Evolutionary conservation across 2,329 filamentous ascomycete genomes (phyloP).

Genomic region (Malbranchea zuffiana): DNA sequence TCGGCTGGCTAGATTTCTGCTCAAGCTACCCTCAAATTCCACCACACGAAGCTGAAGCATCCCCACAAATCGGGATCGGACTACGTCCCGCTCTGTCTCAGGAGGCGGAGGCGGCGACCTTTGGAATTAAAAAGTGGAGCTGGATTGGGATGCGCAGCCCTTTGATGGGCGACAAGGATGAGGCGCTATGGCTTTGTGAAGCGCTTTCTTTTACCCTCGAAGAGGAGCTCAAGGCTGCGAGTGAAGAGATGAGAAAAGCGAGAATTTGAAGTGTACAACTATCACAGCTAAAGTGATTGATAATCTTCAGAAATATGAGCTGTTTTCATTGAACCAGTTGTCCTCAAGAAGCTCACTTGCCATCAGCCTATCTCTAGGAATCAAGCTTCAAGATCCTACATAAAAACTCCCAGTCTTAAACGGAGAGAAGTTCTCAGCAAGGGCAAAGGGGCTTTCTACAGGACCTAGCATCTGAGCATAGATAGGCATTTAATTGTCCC

Average conservation of each 20-base stretch:
- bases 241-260: too few species aligned
- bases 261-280: too few species aligned
- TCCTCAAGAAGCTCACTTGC: too few species aligned
- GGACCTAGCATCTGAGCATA: too few species aligned
- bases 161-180: slow-evolving; percentile 31
- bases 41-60: slow-evolving; percentile 4
- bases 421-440: too few species aligned
- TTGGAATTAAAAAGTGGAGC: slow-evolving; percentile 23
- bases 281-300: too few species aligned
- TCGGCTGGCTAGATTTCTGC: slow-evolving; percentile 37
- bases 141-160: slow-evolving; percentile 33
- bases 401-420: too few species aligned
- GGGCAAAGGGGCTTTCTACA: too few species aligned
- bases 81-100: slow-evolving; percentile 3
- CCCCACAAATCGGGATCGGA: slow-evolving; percentile 2
- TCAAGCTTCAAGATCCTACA: too few species aligned
- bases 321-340: neutral
- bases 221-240: slow-evolving; percentile 25
- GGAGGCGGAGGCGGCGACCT: slow-evolving; percentile 1
- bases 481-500: too few species aligned
- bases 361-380: too few species aligned
- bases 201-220: slow-evolving; percentile 31
- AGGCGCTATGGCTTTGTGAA: slow-evolving; percentile 35
- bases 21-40: slow-evolving; percentile 23
- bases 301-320: neutral